Evolutionary conservation across 768 basidiomycete species (phyloP).

Genomic region (Gelatoporia subvermispora): DNA sequence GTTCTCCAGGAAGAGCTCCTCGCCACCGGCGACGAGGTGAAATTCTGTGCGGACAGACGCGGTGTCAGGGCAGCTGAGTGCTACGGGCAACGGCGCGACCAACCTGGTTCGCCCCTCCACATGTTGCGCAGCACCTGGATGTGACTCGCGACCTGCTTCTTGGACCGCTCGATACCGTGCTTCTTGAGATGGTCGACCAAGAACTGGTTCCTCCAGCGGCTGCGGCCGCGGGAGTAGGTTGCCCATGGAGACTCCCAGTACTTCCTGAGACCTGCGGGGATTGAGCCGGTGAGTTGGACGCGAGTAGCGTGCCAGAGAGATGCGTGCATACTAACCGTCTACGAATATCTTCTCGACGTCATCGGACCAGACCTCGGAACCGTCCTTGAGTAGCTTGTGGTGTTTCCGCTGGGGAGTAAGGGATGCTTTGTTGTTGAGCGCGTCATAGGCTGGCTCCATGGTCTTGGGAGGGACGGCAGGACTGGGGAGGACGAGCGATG

Average conservation of each 20-base stretch:
- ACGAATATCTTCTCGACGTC: conserved; percentile 73
- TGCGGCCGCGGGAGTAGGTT: conserved; percentile 72
- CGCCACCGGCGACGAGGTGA: conserved; percentile 75
- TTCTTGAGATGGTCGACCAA: conserved; percentile 76
- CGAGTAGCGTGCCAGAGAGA: neutral
- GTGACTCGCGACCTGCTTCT: conserved; percentile 89
- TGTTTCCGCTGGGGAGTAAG: conserved; percentile 79
- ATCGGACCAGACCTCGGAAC: conserved; percentile 81
- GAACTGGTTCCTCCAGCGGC: conserved; percentile 80
- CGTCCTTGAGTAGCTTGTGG: conserved; percentile 81
- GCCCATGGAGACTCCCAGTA: conserved; percentile 84
- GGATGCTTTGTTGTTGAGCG: conserved; percentile 25
- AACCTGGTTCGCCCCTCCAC: conserved; percentile 83
- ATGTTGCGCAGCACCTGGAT: conserved; percentile 82
- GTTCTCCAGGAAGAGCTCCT: conserved; percentile 52
- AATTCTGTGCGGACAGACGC: conserved; percentile 43
- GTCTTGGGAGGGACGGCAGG: conserved; percentile 11
- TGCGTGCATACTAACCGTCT: conserved; percentile 41
- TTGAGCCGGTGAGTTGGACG: conserved; percentile 2
- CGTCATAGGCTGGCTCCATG: conserved; percentile 18
- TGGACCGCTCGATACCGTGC: conserved; percentile 64
- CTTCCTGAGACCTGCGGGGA: conserved; percentile 54
- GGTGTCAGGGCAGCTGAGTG: conserved; percentile 3
- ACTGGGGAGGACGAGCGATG: conserved; percentile 21
- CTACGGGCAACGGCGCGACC: conserved; percentile 10